Percentiles rank a stretch among this genome's conserved stretches.
These are phyloP conservation scores for Akanthomyces lecanii DNA, from an alignment of 2,329 filamentous ascomycete species.

Conservation along the genomic window DNA sequence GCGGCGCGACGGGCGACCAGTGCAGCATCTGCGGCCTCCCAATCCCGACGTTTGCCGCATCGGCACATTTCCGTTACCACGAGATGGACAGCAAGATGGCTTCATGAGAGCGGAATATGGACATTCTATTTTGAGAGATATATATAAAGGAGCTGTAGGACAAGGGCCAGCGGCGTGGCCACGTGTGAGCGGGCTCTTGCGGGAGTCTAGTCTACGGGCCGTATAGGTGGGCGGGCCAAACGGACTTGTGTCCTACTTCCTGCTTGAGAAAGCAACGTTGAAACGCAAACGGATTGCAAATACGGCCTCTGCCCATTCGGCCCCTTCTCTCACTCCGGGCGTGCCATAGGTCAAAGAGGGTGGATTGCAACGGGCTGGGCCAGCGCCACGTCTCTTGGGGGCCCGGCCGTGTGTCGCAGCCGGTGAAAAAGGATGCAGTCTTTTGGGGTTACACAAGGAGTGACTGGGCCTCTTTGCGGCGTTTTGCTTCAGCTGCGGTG, in stretches of 20 bases:
- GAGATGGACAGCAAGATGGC: conserved; percentile 24
- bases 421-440: background rate
- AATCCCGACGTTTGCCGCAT: conserved; percentile 55
- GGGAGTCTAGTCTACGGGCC: background rate
- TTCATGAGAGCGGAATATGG: background rate
- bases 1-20: conserved; percentile 26
- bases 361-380: background rate
- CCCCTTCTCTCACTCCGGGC: background rate
- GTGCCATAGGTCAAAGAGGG: background rate
- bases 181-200: background rate
- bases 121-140: background rate
- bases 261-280: background rate
- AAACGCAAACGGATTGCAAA: background rate
- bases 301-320: too few species aligned
- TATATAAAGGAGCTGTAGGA: background rate
- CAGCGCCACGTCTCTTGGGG: background rate
- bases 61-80: conserved; percentile 46
- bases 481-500: too few species aligned
- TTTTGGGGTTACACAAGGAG: conserved; percentile 7
- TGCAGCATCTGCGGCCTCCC: conserved; percentile 49
- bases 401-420: background rate
- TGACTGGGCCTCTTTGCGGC: too few species aligned
- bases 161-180: background rate
- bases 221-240: background rate
- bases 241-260: background rate